Evolutionary conservation across 2,329 filamentous ascomycete species (phyloP), one percentile per base, ranked within the genome.

Genomic region (Ascochyta clinopodiicola): DNA sequence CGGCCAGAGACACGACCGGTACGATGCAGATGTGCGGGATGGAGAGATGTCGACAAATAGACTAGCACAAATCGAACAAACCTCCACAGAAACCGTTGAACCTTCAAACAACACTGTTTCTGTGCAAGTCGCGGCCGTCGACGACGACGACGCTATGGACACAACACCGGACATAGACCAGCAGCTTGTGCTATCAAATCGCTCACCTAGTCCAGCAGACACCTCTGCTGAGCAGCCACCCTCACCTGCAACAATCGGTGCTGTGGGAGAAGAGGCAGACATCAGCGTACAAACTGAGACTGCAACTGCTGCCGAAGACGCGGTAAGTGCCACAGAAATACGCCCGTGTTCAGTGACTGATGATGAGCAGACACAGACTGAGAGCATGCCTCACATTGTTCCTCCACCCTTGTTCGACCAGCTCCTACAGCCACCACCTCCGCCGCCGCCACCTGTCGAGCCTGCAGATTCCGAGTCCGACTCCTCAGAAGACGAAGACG

Each of bases 141-240:
- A 74, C 40, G 72, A 73, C 40, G 72, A 73, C 17, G 75, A 77
- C 49, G 67, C 64, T 35, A 78, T 78, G 75, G 75, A 78, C 50
- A 76, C 70, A 17, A 72, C 73, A 8, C 68, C 72, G 6, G 75
- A 77, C 54, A 56, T 47, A 38, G 64, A 68, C 40, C 63, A 69
- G 34, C 60, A 54, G 7, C 44, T 65, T 36, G 59, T 67, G 25
- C 57, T 68, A 55, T 62, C 70, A 17, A 63, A 67, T 42, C 62
- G 59, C 48, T 63, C 67, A 44, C 46, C 62, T 34, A 61, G 55
- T 40, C 49, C 58, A 24, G 48, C 56, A 6, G 24, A 29, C 24
- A 40, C 62, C 40, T 22, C 56, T 29, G 56, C 42, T 15, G 38
- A 45, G 43, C 60, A 65, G 24, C 61, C 63, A 24, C 56, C 45